Evolutionary conservation across 2,329 filamentous ascomycete genomes (phyloP), one percentile per base, ranked within the genome.

Genomic region (Hysterium pulicare): DNA sequence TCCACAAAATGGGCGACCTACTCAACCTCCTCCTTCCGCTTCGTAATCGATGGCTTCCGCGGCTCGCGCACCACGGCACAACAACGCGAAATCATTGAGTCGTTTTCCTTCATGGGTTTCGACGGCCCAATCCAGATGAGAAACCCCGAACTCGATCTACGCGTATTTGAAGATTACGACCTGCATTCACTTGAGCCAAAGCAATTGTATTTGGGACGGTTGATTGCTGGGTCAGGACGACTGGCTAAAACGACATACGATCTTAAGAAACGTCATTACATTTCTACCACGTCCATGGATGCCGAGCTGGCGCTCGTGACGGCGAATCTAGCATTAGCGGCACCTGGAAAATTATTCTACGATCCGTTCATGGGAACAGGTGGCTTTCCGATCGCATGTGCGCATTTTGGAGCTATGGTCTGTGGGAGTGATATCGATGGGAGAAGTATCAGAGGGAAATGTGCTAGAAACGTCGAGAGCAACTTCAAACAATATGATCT

Each of bases 271-370:
- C 76, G 93, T 21, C 78, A 79, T 30, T 98, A 98, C 62, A 97
- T 98, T 57, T 89, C 86, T 53, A 97, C 91, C 0, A 98, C 93
- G 0, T 93, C 87, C 34, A 97, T 98, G 93, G 93, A 98, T 62
- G 87, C 91, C 0, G 93, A 97, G 65, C 76, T 98, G 33, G 87
- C 90, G 10, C 77, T 98, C 1, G 73, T 98, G 17, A 96, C 90
- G 0, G 93, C 91, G 2, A 98, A 97, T 59, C 82, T 98, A 53
- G 87, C 88, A 0, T 79, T 87, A 11, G 90, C 90, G 0, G 83
- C 73, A 0, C 86, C 90, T 0, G 91, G 89, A 0, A 94, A 87
- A 60, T 63, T 97, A 2, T 87, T 95, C 57, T 96, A 91, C 58
- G 93, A 98, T 55, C 93, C 93, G 0, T 98, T 98, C 61, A 90